Evolutionary conservation across 129 eudicot genomes (phyloP), one percentile per base, ranked within the genome.

Genomic region (Artemisia argyi): DNA sequence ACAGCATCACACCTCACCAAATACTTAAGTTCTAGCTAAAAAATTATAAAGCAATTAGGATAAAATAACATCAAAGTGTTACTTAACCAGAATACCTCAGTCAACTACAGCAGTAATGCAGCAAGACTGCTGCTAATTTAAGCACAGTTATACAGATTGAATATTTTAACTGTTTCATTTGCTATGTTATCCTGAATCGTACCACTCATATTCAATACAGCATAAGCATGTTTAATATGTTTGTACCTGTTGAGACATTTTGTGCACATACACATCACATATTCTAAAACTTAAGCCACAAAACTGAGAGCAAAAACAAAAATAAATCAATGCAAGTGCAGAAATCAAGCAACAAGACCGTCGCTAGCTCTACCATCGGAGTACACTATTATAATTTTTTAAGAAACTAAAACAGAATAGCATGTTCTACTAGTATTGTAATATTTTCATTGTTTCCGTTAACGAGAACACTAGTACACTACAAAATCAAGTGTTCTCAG

Each of bases 391-490:
- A 2, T 7, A 4, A 10, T 28, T 44, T 42, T n/a, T 52, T 30
- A 19, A 8, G 20, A 20, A n/a, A 1, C 7, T 47, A 68, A 17
- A 56, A 26, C 12, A 68, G 16, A 52, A 18, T 9, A 73, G n/a
- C 76, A 60, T 47, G 15, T 22, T 20, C 72, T 61, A 70, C 55
- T 54, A 66, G 54, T 24, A 46, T 63, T 15, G 15, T 73, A 11
- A 28, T 62, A 68, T 73, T 75, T 74, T 74, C 71, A 22, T n/a
- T 52, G n/a, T 15, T 52, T 52, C 19, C 57, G 8, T 13, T 13
- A 52, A 52, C 57, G 3, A 52, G 57, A 52, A 52, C 57, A 3
- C 57, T 17, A 52, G 57, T 15, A 52, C 57, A 3, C 57, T 17
- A 52, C 5, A 17, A 52, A 10, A 52, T 19, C 18, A 14, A 7